Evolutionary conservation across 768 basidiomycete species (phyloP).

Genomic region (Suillus tomentosus): DNA sequence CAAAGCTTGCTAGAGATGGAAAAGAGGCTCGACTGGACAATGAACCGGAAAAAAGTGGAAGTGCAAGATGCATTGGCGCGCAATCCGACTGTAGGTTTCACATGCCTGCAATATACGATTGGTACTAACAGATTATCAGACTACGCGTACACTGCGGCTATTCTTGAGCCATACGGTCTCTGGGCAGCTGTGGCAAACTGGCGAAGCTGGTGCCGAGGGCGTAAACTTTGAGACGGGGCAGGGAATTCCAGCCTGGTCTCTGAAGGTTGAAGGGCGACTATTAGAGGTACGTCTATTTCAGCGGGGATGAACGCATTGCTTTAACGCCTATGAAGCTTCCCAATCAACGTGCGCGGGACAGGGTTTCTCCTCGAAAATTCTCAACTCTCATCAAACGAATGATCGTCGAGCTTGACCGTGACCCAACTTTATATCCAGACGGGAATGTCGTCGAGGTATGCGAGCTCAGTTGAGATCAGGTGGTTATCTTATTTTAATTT

Average conservation of each 20-base stretch:
- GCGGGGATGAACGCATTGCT: neutral
- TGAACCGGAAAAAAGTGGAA: constrained; percentile 87
- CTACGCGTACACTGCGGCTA: constrained; percentile 78
- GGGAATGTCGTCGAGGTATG: constrained; percentile 87
- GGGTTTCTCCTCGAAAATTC: constrained; percentile 69
- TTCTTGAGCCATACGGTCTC: constrained; percentile 89
- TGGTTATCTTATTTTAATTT: neutral
- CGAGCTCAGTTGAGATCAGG: neutral
- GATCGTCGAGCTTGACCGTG: constrained; percentile 86
- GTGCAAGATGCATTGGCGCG: constrained; percentile 86
- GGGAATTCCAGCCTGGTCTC: constrained; percentile 86
- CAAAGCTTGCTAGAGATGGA: constrained; percentile 86
- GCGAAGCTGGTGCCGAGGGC: constrained; percentile 36
- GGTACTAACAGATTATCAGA: constrained; percentile 44
- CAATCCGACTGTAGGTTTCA: constrained; percentile 53
- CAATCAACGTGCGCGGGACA: constrained; percentile 66
- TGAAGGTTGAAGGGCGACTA: constrained; percentile 86
- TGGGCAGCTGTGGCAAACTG: constrained; percentile 82
- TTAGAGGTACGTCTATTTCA: constrained; percentile 61
- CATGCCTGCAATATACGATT: neutral
- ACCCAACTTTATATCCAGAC: constrained; percentile 77
- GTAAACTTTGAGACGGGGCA: constrained; percentile 78
- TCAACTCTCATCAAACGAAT: constrained; percentile 83
- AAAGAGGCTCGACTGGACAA: constrained; percentile 92
- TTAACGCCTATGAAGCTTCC: constrained; percentile 41